Evolutionary conservation across 2,329 filamentous ascomycete species (phyloP), one percentile per base, ranked within the genome.

Genomic region (Zasmidium citrigriseum): DNA sequence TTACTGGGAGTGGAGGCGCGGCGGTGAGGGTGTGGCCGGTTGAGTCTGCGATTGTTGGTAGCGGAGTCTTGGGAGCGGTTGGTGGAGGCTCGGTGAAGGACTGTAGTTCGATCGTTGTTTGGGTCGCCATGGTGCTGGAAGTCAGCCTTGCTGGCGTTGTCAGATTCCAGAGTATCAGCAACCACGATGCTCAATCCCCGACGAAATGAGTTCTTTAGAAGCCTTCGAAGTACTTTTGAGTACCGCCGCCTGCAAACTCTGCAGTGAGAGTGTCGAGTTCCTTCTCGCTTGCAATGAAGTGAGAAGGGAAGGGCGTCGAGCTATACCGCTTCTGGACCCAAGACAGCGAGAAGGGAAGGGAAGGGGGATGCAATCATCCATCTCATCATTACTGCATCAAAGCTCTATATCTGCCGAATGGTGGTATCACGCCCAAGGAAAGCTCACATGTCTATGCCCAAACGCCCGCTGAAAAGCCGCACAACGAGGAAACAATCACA

Each of bases 61-160:
- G 46, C 7, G 9, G 22, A 22, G 11, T 24, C n/a, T n/a, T n/a
- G n/a, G n/a, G n/a, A n/a, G 46, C 21, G 10, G 18, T 49, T 41
- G 34, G 34, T 4, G 16, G 4, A 41, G 34, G 34, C 18, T 41
- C 4, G 34, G 7, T 34, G 7, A 34, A n/a, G n/a, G n/a, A n/a
- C n/a, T n/a, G n/a, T n/a, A n/a, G n/a, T n/a, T n/a, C n/a, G n/a
- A n/a, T n/a, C n/a, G n/a, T n/a, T n/a, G n/a, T n/a, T n/a, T n/a
- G n/a, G n/a, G 46, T 49, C 12, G 22, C 46, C 46, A 49, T 49
- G 41, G 41, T 45, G 41, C n/a, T 38, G 41, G n/a, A n/a, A 21
- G n/a, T 46, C 7, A 10, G 44, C n/a, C n/a, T n/a, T n/a, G n/a
- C n/a, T n/a, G n/a, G n/a, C n/a, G n/a, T n/a, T n/a, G n/a, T n/a